Evolutionary conservation across 2,329 filamentous ascomycete species (phyloP).

Genomic region (Claviceps sp.): DNA sequence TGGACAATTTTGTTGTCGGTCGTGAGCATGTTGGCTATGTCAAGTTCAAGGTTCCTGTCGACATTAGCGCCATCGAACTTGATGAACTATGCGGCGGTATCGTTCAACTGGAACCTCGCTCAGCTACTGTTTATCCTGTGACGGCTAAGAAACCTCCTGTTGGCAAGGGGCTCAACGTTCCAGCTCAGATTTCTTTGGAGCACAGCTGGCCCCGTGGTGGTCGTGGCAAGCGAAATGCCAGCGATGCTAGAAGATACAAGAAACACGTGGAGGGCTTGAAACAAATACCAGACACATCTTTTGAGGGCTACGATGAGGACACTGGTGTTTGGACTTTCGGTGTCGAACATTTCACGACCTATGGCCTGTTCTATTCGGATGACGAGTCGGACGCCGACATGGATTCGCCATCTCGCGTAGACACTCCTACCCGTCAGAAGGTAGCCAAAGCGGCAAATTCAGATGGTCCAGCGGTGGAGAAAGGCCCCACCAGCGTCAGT

Average conservation of each 20-base stretch:
- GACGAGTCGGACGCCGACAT: slow-evolving; percentile 48
- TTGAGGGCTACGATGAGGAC: slow-evolving; percentile 63
- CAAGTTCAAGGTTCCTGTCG: slow-evolving; percentile 67
- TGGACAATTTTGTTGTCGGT: slow-evolving; percentile 67
- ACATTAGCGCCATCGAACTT: slow-evolving; percentile 65
- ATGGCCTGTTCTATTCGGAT: slow-evolving; percentile 71
- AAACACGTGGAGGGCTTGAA: slow-evolving; percentile 77
- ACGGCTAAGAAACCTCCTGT: slow-evolving; percentile 64
- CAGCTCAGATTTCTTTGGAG: slow-evolving; percentile 72
- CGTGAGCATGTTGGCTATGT: slow-evolving; percentile 71
- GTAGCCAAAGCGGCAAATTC: slow-evolving; percentile 15
- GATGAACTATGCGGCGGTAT: slow-evolving; percentile 69
- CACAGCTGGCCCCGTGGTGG: slow-evolving; percentile 77
- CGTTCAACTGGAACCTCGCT: slow-evolving; percentile 62
- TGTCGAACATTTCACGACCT: slow-evolving; percentile 95
- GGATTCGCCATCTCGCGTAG: slow-evolving; percentile 6
- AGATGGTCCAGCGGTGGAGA: slow-evolving; percentile 24
- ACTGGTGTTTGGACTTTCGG: slow-evolving; percentile 83
- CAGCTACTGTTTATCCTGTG: slow-evolving; percentile 77
- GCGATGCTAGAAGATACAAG: slow-evolving; percentile 49
- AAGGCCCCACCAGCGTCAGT: slow-evolving; percentile 46
- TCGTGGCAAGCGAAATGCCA: slow-evolving; percentile 40
- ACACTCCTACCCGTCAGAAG: neutral
- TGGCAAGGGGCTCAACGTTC: slow-evolving; percentile 85
- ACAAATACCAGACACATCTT: slow-evolving; percentile 67